Percentiles rank a stretch among this genome's conserved stretches.
Evolutionary conservation across 2,329 filamentous ascomycete genomes (phyloP).

Genomic region (Diaporthe citriasiana): DNA sequence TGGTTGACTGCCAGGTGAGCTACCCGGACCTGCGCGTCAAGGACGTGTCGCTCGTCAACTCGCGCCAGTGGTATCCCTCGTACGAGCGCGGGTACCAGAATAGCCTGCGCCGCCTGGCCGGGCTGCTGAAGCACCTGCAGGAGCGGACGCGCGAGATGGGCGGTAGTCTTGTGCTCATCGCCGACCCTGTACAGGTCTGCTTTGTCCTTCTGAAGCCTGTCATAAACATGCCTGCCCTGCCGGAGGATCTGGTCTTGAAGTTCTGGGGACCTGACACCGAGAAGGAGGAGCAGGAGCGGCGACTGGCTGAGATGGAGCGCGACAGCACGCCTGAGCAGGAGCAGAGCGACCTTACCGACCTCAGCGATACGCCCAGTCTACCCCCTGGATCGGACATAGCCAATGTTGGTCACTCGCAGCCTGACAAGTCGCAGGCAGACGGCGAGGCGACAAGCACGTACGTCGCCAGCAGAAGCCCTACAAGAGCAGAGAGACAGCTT

Average conservation of each 20-base stretch:
- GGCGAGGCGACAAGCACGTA: background rate
- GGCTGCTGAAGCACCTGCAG: constrained; percentile 20
- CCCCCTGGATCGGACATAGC: background rate
- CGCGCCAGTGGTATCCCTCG: background rate
- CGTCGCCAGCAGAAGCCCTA: background rate
- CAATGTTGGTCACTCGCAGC: background rate
- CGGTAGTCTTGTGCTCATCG: constrained; percentile 25
- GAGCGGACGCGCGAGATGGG: constrained; percentile 25
- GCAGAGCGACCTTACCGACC: constrained; percentile 21
- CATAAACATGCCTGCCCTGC: constrained; percentile 4
- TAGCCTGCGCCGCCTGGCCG: constrained; percentile 25
- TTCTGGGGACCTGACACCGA: constrained; percentile 33
- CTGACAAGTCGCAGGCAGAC: background rate
- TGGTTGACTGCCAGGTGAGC: constrained; percentile 30
- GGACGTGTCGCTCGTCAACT: constrained; percentile 11
- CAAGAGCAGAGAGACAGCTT: background rate
- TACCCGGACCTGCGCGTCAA: background rate
- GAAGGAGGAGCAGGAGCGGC: background rate
- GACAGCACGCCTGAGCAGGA: constrained; percentile 22
- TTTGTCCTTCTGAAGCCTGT: constrained; percentile 24
- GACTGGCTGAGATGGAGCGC: background rate
- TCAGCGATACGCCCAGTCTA: constrained; percentile 29
- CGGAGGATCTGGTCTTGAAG: constrained; percentile 8
- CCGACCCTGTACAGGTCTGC: constrained; percentile 25
- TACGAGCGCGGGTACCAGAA: constrained; percentile 28